These are phyloP conservation scores for Hyphochytrium catenoides DNA, from an alignment of 352 stramenopile genomes.

Conservation along the genomic window DNA sequence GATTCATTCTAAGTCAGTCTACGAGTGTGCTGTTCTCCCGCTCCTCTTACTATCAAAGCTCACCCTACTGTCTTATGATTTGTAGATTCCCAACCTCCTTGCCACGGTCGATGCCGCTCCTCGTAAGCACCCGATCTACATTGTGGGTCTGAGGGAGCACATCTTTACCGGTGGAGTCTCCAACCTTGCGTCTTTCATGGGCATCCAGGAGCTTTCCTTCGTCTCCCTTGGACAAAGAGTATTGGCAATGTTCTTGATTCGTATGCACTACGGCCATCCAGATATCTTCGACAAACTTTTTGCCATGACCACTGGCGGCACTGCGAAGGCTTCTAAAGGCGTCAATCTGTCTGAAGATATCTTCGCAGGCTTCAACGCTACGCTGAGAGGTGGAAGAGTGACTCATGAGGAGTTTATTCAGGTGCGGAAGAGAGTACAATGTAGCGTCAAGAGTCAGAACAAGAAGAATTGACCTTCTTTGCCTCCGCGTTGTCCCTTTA, in stretches of 20 bases:
- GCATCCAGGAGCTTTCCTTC: conserved; percentile 54
- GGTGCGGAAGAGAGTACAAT: too few species aligned
- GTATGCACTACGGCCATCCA: conserved; percentile 56
- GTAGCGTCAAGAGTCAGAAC: too few species aligned
- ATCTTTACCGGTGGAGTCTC: conserved; percentile 55
- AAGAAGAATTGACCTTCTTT: too few species aligned
- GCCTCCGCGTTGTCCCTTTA: too few species aligned
- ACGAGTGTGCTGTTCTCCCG: too few species aligned
- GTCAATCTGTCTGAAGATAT: conserved; percentile 67
- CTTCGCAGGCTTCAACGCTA: conserved; percentile 59
- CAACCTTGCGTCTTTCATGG: conserved; percentile 58
- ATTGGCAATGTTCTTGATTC: conserved; percentile 38
- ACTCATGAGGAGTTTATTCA: conserved; percentile 61
- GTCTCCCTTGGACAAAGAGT: conserved; percentile 53
- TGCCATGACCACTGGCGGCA: conserved; percentile 44
- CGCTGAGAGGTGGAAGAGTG: conserved; percentile 31
- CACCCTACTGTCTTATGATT: too few species aligned
- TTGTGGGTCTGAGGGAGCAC: conserved; percentile 58
- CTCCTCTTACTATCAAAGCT: too few species aligned
- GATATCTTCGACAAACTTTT: conserved; percentile 69
- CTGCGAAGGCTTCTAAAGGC: conserved; percentile 48
- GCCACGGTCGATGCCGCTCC: conserved; percentile 41
- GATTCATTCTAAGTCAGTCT: too few species aligned
- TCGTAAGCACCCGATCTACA: conserved; percentile 37
- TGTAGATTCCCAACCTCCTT: conserved; percentile 54